Base-by-base conservation (phyloP, 495 filamentous ascomycete species). In the Wilcoxina mikolae region DNA sequence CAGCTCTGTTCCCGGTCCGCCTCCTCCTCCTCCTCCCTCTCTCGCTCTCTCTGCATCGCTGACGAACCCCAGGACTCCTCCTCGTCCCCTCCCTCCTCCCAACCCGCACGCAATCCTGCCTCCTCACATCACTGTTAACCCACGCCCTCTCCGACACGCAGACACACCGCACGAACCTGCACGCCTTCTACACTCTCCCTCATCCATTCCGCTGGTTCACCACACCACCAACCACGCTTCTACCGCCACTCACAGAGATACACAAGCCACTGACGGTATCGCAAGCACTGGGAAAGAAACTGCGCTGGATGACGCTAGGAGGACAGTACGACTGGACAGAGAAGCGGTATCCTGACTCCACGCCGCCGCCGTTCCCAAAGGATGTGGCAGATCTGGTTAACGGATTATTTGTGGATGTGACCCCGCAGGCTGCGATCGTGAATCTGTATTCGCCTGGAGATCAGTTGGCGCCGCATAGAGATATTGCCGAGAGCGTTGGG, bases 291-390 rank as follows among this genome's bases (percentile, higher is more conserved):
- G 73, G 80, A 29, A 82, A 81, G 57, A 89, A 84, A 55, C 76
- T 95, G 4, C 85, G 87, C 43, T 95, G 90, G 91, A 76, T 94
- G 12, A 95, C 90, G 4, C 74, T 96, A 10, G 91, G 90, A 25
- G 87, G 85, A 0, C 88, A 95, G 62, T 94, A 96, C 68, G 83
- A 96, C 68, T 95, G 90, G 90, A 89, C 86, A 2, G 73, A 75
- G 31, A 87, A 93, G 62, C 68, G 74, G 25, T 95, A 95, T 65
- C 87, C 88, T 0, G 1, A 74, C 73, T 46, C 55, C 57, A 23
- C 39, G 17, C 38, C 51, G 2, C 51, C 51, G 3, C 11, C 22
- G 1, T 54, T 54, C 1, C 81, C 86, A n/a, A 84, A 85, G 0
- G 55, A 64, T 18, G 41, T 35, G 11, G 51, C 23, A 10, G 50